phyloP scores from a whole-genome alignment of 2,329 filamentous ascomycete genomes.

The Teratosphaeria viscida region DNA sequence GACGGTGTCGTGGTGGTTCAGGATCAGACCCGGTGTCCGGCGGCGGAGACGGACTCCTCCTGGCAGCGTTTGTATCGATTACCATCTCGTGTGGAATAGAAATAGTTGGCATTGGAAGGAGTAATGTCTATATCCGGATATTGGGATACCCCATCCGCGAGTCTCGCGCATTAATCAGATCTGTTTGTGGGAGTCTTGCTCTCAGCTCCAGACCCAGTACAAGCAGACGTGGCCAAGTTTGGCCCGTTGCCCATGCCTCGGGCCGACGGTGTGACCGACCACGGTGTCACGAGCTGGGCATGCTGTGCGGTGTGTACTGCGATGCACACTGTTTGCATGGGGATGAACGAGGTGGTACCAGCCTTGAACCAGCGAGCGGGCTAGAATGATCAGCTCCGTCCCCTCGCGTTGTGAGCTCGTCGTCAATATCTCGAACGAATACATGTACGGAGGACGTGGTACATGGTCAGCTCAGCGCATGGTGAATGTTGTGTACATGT shows the following conservation, averaged over 20 bases:
- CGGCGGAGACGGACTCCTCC: too few relatives aligned
- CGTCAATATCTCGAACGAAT: background rate
- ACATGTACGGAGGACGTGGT: background rate
- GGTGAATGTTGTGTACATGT: background rate
- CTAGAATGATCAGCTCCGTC: background rate
- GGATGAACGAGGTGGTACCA: background rate
- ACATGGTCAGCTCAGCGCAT: background rate
- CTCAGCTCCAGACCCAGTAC: background rate
- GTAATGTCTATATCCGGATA: too few relatives aligned
- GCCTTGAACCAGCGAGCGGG: background rate
- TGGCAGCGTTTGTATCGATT: too few relatives aligned
- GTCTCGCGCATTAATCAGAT: background rate
- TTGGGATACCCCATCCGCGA: too few relatives aligned
- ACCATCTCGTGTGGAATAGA: background rate
- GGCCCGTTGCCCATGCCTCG: background rate
- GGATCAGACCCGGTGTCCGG: too few relatives aligned
- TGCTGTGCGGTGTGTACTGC: background rate
- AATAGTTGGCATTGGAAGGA: too few relatives aligned
- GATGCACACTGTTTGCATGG: background rate
- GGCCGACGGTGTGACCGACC: background rate
- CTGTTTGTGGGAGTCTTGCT: background rate
- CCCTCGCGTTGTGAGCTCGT: background rate
- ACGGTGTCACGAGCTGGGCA: background rate
- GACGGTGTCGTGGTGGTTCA: too few relatives aligned
- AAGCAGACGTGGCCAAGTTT: background rate